Percentiles rank a stretch among this genome's conserved stretches.
These are phyloP conservation scores for Cytospora chrysosperma DNA, from an alignment of 2,329 filamentous ascomycete species.

Conservation along the genomic window DNA sequence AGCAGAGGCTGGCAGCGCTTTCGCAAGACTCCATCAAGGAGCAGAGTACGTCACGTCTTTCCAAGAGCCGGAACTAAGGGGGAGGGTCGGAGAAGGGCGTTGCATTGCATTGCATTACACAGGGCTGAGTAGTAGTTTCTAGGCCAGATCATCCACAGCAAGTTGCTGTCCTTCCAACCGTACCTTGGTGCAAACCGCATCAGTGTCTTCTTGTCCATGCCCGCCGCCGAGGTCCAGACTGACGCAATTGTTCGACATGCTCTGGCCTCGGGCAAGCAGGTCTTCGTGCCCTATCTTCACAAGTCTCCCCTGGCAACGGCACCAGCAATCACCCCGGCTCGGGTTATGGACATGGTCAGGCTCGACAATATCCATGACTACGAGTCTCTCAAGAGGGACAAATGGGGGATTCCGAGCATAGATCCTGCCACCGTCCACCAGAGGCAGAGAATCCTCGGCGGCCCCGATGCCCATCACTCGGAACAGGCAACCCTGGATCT, in stretches of 20 bases:
- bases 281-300: slow-evolving; percentile 90
- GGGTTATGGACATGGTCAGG: slow-evolving; percentile 93
- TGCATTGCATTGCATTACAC: neutral
- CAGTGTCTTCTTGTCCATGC: slow-evolving; percentile 93
- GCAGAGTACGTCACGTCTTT: slow-evolving; percentile 65
- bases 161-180: slow-evolving; percentile 65
- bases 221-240: slow-evolving; percentile 80
- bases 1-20: slow-evolving; percentile 60
- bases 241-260: slow-evolving; percentile 79
- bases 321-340: slow-evolving; percentile 52
- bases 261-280: slow-evolving; percentile 71
- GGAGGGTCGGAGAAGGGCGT: slow-evolving; percentile 19
- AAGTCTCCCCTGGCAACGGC: slow-evolving; percentile 45
- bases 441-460: slow-evolving; percentile 73
- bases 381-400: slow-evolving; percentile 71
- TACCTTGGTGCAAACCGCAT: slow-evolving; percentile 74
- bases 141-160: slow-evolving; percentile 66
- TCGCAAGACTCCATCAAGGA: slow-evolving; percentile 58
- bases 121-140: slow-evolving; percentile 24
- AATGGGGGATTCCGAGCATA: slow-evolving; percentile 94
- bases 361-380: slow-evolving; percentile 74
- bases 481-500: slow-evolving; percentile 66
- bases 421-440: slow-evolving; percentile 60
- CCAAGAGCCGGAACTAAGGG: neutral
- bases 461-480: slow-evolving; percentile 46